phyloP scores from a whole-genome alignment of 139 green algal species.

The Chlorella ohadii region DNA sequence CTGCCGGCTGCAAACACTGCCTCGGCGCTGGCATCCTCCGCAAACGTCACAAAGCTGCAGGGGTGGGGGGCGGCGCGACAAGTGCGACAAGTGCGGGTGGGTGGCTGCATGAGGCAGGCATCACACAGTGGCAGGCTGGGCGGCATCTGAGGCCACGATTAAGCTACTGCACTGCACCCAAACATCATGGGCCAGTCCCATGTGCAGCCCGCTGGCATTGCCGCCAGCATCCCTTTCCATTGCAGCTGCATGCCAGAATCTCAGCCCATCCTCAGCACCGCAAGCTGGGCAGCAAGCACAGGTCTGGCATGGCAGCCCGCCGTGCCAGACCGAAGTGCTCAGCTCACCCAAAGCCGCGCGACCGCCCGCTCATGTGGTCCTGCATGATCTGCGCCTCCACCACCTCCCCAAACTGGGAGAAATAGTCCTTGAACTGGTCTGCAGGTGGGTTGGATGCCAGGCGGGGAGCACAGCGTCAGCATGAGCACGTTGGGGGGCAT shows the following conservation, averaged over 20 bases:
- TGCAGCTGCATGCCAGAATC: too few species aligned
- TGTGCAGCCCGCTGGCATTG: neutral
- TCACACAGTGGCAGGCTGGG: too few species aligned
- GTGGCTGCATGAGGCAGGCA: neutral
- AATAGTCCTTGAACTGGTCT: conserved; percentile 72
- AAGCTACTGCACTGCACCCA: neutral
- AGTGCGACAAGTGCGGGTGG: neutral
- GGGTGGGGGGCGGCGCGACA: neutral
- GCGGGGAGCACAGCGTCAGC: too few species aligned
- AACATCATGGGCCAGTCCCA: too few species aligned
- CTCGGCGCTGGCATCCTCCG: conserved; percentile 72
- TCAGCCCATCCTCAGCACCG: neutral
- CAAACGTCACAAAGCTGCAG: conserved; percentile 87
- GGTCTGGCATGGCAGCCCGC: too few species aligned
- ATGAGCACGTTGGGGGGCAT: too few species aligned
- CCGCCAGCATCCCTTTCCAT: too few species aligned
- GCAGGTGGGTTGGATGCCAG: conserved; percentile 6
- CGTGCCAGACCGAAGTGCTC: too few species aligned
- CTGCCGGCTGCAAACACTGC: conserved; percentile 67
- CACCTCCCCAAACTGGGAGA: conserved; percentile 60
- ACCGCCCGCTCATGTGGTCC: conserved; percentile 78
- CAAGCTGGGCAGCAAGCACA: neutral
- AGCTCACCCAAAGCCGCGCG: conserved; percentile 81
- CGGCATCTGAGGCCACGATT: too few species aligned
- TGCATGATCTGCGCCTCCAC: conserved; percentile 86